Evolutionary conservation across 176 grass and related monocot genomes (phyloP).

Genomic region (Rhynchospora tenuis): DNA sequence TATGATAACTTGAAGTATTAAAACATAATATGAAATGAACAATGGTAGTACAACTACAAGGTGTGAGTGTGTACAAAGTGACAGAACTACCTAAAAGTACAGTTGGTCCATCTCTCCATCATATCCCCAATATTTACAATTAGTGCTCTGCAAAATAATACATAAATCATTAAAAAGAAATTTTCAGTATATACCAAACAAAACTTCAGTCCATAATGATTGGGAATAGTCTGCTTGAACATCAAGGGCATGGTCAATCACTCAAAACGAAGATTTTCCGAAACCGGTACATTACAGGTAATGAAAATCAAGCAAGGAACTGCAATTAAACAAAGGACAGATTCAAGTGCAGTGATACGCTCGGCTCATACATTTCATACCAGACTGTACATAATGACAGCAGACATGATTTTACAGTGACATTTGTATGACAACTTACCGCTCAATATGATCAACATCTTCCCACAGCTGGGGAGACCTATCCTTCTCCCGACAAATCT

Average conservation of each 20-base stretch:
- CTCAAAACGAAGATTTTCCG: background rate
- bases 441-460: constrained; percentile 66
- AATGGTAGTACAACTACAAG: background rate
- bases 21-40: background rate
- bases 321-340: too few relatives aligned
- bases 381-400: background rate
- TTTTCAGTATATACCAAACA: background rate
- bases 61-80: background rate
- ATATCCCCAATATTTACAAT: constrained; percentile 85
- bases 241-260: background rate
- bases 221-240: background rate
- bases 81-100: constrained; percentile 58
- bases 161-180: background rate
- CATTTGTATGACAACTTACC: constrained; percentile 32
- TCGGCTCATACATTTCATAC: background rate
- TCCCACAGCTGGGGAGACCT: constrained; percentile 67
- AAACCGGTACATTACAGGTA: background rate
- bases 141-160: constrained; percentile 34
- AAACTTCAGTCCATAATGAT: background rate
- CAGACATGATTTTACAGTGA: background rate
- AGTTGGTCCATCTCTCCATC: constrained; percentile 86
- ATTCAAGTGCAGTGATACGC: background rate
- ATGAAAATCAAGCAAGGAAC: too few relatives aligned
- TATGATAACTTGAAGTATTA: background rate
- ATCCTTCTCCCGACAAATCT: constrained; percentile 95